Evolutionary conservation across 805 yeast genomes (phyloP).

Genomic region (Candida endomychidarum): DNA sequence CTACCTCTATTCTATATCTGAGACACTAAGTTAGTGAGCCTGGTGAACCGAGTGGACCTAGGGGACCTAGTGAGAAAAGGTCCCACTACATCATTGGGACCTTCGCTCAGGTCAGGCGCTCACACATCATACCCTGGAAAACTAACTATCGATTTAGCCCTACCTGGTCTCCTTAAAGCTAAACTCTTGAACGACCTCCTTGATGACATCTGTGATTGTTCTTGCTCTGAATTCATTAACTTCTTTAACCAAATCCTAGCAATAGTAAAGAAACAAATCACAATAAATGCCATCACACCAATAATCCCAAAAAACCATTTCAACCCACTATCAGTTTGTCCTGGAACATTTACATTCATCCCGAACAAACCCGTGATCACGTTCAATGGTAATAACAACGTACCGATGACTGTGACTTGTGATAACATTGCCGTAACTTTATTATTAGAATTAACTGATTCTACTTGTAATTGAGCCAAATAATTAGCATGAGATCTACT

Average conservation of each 20-base stretch:
- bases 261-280: slow-evolving; percentile 16
- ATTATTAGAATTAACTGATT: slow-evolving; percentile 81
- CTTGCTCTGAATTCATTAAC: slow-evolving; percentile 14
- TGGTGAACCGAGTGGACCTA: too few species aligned
- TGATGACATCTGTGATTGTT: slow-evolving; percentile 15
- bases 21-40: too few species aligned
- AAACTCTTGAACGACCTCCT: slow-evolving; percentile 28
- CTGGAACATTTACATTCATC: slow-evolving; percentile 92
- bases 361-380: slow-evolving; percentile 90
- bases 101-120: too few species aligned
- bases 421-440: slow-evolving; percentile 85
- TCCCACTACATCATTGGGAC: too few species aligned
- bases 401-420: slow-evolving; percentile 87
- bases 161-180: slow-evolving; percentile 27
- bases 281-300: slow-evolving; percentile 26
- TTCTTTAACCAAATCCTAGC: slow-evolving; percentile 24
- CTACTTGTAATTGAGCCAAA: slow-evolving; percentile 91
- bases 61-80: too few species aligned
- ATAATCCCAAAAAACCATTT: slow-evolving; percentile 32
- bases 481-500: slow-evolving; percentile 90
- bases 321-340: slow-evolving; percentile 39
- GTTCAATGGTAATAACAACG: slow-evolving; percentile 86
- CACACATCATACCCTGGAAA: slow-evolving; percentile 16
- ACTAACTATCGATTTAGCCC: slow-evolving; percentile 41
- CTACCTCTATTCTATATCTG: too few species aligned